Percentiles rank a stretch among this genome's conserved stretches.
These are phyloP conservation scores for Rhipidocladum racemiflorum DNA, from an alignment of 176 grass and related monocot species.

Conservation along the genomic window DNA sequence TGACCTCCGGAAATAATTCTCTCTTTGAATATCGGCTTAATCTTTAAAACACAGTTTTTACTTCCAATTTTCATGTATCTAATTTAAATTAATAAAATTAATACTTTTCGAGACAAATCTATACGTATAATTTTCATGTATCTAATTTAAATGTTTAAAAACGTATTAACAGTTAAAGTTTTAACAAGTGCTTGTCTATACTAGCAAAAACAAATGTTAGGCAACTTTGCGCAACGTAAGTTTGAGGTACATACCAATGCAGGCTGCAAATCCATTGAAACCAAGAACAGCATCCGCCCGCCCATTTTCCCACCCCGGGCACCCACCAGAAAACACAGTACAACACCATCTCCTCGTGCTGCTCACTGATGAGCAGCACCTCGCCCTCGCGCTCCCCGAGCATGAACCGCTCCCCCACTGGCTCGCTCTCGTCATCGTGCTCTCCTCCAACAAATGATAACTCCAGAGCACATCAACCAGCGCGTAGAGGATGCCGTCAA, in stretches of 20 bases:
- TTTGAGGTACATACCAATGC: slow-evolving; percentile 2
- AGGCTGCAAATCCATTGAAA: slow-evolving; percentile 52
- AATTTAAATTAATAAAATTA: too few species aligned
- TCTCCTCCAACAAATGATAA: slow-evolving; percentile 33
- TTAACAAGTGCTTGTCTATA: background rate
- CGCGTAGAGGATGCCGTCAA: slow-evolving; percentile 47
- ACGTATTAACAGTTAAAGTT: too few species aligned
- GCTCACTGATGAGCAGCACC: slow-evolving; percentile 47
- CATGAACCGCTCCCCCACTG: background rate
- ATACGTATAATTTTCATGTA: too few species aligned
- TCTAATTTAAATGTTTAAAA: too few species aligned
- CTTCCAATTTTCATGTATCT: too few species aligned
- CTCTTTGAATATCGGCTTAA: too few species aligned
- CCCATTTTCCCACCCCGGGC: slow-evolving; percentile 41
- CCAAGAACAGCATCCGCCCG: slow-evolving; percentile 53
- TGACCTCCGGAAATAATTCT: too few species aligned
- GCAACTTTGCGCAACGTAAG: background rate
- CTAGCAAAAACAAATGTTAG: background rate
- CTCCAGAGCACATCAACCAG: slow-evolving; percentile 33
- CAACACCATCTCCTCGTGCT: slow-evolving; percentile 9
- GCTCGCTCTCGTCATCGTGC: background rate
- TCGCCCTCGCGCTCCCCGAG: slow-evolving; percentile 49
- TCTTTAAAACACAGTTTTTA: too few species aligned
- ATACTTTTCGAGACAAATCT: too few species aligned
- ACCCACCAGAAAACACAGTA: slow-evolving; percentile 51